A percentile compares a stretch with the other conserved stretches of the same genome.
phyloP scores from a whole-genome alignment of 2,329 filamentous ascomycete species.

The Arthrocladium fulminans region DNA sequence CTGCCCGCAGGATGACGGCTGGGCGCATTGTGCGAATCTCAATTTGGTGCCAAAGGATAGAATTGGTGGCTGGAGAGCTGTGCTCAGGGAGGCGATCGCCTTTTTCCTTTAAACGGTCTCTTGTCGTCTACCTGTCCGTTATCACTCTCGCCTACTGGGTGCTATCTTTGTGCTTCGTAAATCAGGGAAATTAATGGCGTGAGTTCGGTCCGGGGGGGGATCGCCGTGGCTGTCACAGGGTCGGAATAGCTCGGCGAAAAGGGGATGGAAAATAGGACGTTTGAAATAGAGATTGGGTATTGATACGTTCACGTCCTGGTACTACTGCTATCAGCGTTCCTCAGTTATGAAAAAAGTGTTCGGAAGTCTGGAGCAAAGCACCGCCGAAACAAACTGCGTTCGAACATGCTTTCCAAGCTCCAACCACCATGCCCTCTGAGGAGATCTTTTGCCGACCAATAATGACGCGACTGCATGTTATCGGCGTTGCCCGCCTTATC shows the following conservation, averaged over 20 bases:
- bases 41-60: conserved; percentile 11
- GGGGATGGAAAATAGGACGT: background rate
- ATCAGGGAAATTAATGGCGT: background rate
- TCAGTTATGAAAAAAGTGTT: background rate
- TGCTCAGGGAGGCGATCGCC: background rate
- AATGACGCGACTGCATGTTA: background rate
- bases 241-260: background rate
- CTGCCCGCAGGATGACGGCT: conserved; percentile 32
- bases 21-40: conserved; percentile 31
- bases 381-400: background rate
- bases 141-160: background rate
- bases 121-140: background rate
- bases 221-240: background rate
- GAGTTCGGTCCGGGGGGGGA: background rate
- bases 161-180: background rate
- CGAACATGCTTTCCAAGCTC: background rate
- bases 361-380: background rate
- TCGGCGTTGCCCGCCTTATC: background rate
- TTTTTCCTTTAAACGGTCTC: background rate
- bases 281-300: background rate
- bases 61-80: background rate
- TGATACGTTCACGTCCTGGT: background rate
- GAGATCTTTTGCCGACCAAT: background rate
- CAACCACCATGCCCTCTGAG: background rate
- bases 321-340: background rate